phyloP scores from a whole-genome alignment of 2,329 filamentous ascomycete species.

The Blastomyces percursus region DNA sequence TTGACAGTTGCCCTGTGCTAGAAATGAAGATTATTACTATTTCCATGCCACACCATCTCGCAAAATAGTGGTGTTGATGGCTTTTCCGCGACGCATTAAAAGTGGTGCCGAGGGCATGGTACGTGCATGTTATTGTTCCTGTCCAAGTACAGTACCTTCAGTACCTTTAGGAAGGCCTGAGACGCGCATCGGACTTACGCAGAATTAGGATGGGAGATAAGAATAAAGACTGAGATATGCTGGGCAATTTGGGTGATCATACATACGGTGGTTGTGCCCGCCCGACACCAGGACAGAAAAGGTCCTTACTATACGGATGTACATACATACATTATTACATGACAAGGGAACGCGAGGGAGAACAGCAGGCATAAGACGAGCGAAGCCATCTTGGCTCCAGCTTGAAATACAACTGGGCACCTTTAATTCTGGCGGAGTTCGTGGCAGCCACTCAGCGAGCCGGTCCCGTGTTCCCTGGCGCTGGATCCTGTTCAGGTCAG shows the following conservation, averaged over 20 bases:
- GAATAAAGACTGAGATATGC: background rate
- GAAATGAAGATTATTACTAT: background rate
- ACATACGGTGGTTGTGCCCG: background rate
- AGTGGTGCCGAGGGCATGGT: background rate
- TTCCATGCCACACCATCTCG: background rate
- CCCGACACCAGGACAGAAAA: background rate
- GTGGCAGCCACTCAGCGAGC: slow-evolving; percentile 5
- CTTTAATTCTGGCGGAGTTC: background rate
- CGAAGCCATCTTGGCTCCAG: background rate
- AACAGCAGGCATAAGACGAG: background rate
- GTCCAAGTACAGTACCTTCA: background rate
- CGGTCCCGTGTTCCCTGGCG: background rate
- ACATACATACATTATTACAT: background rate
- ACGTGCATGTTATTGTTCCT: background rate
- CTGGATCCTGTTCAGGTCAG: slow-evolving; percentile 2
- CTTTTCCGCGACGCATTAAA: background rate
- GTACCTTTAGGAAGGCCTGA: background rate
- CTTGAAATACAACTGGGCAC: background rate
- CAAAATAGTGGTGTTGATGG: background rate
- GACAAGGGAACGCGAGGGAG: background rate
- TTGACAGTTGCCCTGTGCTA: background rate
- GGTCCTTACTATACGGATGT: no score
- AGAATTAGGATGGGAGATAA: background rate
- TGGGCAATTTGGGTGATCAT: background rate
- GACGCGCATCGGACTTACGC: background rate